Conservation (phyloP, 1,139 yeast genomes). For the Scheffersomyces stambukii region DNA sequence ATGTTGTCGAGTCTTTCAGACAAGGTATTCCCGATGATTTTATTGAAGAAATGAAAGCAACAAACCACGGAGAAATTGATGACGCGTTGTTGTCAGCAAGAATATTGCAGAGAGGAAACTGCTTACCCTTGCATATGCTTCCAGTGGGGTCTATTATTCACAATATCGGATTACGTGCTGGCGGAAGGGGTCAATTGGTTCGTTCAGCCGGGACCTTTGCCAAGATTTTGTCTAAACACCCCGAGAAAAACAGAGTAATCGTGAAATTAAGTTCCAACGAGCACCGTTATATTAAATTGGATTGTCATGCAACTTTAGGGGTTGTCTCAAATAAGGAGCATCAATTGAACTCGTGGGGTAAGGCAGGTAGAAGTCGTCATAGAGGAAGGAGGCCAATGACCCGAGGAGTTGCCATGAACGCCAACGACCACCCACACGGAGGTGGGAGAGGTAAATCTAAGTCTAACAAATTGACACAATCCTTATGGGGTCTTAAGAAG, state of each 20-base stretch:
- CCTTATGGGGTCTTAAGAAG: conserved; percentile 98
- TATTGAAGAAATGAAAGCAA: conserved; percentile 59
- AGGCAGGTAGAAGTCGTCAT: conserved; percentile 94
- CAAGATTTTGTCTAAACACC: conserved; percentile 75
- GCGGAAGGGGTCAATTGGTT: conserved; percentile 89
- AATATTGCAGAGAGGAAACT: conserved; percentile 90
- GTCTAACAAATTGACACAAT: conserved; percentile 88
- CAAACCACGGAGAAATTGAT: conserved; percentile 74
- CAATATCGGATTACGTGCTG: conserved; percentile 70
- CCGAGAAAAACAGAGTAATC: conserved; percentile 67
- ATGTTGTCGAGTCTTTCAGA: conserved; percentile 83
- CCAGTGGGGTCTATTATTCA: conserved; percentile 92
- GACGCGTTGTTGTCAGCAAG: conserved; percentile 87
- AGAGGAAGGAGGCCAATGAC: conserved; percentile 92
- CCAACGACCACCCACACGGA: conserved; percentile 98
- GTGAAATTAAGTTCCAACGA: conserved; percentile 88
- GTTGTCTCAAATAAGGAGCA: conserved; percentile 94
- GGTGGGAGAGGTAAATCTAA: conserved; percentile 99
- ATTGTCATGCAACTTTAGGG: conserved; percentile 93
- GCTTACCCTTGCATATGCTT: conserved; percentile 86
- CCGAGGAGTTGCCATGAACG: conserved; percentile 98
- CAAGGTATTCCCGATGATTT: conserved; percentile 79
- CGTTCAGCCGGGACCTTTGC: conserved; percentile 95
- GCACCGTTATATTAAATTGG: conserved; percentile 80
- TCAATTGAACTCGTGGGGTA: conserved; percentile 86